These are phyloP conservation scores for Boletales sp. DNA, from an alignment of 768 basidiomycete genomes.

Conservation along the genomic window DNA sequence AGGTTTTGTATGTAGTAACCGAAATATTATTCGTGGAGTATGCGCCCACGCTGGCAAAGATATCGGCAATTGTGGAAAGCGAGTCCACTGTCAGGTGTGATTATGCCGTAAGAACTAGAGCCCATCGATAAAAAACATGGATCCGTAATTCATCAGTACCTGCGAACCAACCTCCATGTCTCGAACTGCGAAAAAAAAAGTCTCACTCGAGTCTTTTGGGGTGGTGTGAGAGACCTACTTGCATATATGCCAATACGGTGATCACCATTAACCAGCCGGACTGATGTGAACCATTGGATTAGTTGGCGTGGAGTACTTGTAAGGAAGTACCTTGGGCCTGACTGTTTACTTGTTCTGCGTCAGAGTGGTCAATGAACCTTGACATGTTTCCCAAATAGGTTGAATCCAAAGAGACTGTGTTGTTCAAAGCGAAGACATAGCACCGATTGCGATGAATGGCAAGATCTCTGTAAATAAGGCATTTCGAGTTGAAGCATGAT, in stretches of 20 bases:
- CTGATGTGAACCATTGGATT: conserved; percentile 29
- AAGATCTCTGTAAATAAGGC: conserved; percentile 33
- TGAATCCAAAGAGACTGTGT: conserved; percentile 48
- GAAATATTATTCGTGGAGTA: too few relatives aligned
- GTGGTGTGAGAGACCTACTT: conserved; percentile 7
- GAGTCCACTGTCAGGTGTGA: too few relatives aligned
- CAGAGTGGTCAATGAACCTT: conserved; percentile 65
- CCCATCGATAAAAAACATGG: conserved; percentile 37
- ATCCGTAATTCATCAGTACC: conserved; percentile 57
- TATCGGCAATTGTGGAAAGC: neutral
- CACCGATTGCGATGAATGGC: conserved; percentile 49
- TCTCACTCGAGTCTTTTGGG: neutral
- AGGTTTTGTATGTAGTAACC: too few relatives aligned
- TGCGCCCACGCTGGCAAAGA: too few relatives aligned
- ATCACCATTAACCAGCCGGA: conserved; percentile 59
- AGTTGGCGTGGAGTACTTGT: neutral
- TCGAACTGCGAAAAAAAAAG: conserved; percentile 29
- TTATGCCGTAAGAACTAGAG: neutral
- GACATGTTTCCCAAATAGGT: conserved; percentile 55
- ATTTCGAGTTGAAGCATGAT: neutral
- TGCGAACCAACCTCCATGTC: conserved; percentile 43
- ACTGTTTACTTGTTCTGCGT: conserved; percentile 38
- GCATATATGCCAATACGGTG: conserved; percentile 60
- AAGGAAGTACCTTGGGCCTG: conserved; percentile 39
- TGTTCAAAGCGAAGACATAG: conserved; percentile 60